Conservation (phyloP, 2,329 filamentous ascomycete genomes). For the Trichophyton rubrum region DNA sequence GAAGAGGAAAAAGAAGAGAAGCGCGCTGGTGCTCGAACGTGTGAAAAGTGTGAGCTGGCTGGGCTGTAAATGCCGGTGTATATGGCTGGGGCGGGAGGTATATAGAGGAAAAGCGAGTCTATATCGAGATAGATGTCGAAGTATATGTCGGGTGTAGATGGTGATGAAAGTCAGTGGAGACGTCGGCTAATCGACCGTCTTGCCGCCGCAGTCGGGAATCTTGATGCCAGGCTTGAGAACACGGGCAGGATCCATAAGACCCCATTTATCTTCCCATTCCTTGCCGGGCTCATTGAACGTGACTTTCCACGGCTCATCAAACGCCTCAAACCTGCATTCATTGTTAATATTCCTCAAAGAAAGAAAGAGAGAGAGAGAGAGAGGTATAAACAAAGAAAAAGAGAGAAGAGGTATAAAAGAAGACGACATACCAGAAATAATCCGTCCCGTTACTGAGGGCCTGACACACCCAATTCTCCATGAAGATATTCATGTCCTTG, state of each 20-base stretch:
- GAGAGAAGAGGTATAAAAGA: neutral
- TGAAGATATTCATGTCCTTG: slow-evolving; percentile 69
- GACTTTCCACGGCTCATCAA: slow-evolving; percentile 93
- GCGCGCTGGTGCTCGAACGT: no score
- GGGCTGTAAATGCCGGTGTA: no score
- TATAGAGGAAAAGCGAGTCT: no score
- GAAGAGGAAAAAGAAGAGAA: no score
- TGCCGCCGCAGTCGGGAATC: slow-evolving; percentile 77
- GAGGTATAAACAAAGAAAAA: neutral
- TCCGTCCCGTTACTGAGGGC: slow-evolving; percentile 70
- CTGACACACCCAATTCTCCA: slow-evolving; percentile 73
- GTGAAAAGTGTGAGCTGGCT: no score
- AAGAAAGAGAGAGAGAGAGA: neutral
- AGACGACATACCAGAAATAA: slow-evolving; percentile 63
- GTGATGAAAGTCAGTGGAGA: neutral
- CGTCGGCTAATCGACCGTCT: slow-evolving; percentile 40
- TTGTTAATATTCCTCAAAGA: neutral
- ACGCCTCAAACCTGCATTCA: slow-evolving; percentile 62
- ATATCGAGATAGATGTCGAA: no score
- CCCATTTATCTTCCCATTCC: slow-evolving; percentile 94
- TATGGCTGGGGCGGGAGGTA: no score
- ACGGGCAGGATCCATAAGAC: slow-evolving; percentile 71
- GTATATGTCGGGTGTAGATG: no score
- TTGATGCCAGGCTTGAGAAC: slow-evolving; percentile 71
- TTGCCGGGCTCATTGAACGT: slow-evolving; percentile 54